Percentiles rank a stretch among this genome's conserved stretches.
These are phyloP conservation scores for Cetradonia linearis DNA, from an alignment of 495 filamentous ascomycete genomes.

Conservation along the genomic window DNA sequence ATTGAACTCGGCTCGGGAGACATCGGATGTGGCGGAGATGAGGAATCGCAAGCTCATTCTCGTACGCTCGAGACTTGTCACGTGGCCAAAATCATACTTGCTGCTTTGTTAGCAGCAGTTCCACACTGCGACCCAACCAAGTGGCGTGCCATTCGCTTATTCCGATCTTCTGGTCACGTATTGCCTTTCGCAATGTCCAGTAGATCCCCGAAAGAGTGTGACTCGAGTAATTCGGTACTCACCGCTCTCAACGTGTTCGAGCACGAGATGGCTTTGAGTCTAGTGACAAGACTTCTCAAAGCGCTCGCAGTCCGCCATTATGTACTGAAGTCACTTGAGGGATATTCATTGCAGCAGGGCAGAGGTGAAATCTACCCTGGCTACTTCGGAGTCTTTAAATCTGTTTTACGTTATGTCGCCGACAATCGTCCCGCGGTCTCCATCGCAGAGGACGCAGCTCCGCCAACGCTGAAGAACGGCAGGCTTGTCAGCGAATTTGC, in stretches of 20 bases:
- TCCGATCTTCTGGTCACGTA: slow-evolving; percentile 45
- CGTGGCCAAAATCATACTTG: slow-evolving; percentile 45
- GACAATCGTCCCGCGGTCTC: background rate
- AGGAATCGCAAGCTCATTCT: background rate
- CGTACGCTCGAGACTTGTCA: slow-evolving; percentile 47
- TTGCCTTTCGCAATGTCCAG: slow-evolving; percentile 37
- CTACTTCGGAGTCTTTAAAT: background rate
- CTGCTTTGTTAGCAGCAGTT: slow-evolving; percentile 45
- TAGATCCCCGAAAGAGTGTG: slow-evolving; percentile 11
- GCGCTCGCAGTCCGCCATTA: slow-evolving; percentile 40
- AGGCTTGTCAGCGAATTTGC: slow-evolving; percentile 15
- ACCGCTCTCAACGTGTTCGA: slow-evolving; percentile 46
- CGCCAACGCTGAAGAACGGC: slow-evolving; percentile 7
- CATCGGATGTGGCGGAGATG: background rate
- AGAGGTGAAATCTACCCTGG: background rate
- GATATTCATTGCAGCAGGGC: background rate
- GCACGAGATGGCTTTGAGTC: slow-evolving; percentile 48
- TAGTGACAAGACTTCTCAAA: slow-evolving; percentile 45
- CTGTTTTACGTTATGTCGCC: slow-evolving; percentile 5
- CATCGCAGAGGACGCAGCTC: background rate
- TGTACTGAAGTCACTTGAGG: background rate
- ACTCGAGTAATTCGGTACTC: slow-evolving; percentile 29
- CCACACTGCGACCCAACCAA: slow-evolving; percentile 36
- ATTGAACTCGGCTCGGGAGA: background rate
- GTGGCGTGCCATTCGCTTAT: slow-evolving; percentile 42